Conservation (phyloP, 2,329 filamentous ascomycete species). For the Whalleya microplaca region DNA sequence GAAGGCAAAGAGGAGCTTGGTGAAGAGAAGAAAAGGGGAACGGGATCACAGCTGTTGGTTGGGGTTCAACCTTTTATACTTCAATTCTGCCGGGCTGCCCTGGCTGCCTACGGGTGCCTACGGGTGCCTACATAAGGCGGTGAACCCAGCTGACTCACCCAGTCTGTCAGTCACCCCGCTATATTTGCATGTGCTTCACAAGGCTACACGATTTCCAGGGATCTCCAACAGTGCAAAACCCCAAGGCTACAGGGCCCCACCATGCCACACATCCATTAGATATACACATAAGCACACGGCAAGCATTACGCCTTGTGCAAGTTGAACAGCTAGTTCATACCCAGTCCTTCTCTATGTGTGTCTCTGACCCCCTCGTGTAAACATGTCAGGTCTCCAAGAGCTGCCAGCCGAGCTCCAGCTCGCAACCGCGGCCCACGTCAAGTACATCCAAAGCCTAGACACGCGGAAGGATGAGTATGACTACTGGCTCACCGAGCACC, state of each 20-base stretch:
- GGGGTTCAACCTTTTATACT: not conserved
- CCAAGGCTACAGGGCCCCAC: not conserved
- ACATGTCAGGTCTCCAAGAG: slow-evolving; percentile 42
- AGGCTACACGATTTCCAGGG: not conserved
- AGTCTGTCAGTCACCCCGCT: not conserved
- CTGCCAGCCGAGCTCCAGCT: slow-evolving; percentile 49
- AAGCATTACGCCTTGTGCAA: not conserved
- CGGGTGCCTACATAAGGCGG: not conserved
- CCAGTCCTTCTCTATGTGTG: not conserved
- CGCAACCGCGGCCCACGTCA: slow-evolving; percentile 70
- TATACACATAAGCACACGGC: not conserved
- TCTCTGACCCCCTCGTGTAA: slow-evolving; percentile 22
- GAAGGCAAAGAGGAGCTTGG: slow-evolving; percentile 50
- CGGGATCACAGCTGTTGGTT: not conserved
- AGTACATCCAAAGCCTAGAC: slow-evolving; percentile 91
- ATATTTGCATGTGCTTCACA: not conserved
- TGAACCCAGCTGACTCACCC: not conserved
- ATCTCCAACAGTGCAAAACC: not conserved
- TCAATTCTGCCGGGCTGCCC: not conserved
- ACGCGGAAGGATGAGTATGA: slow-evolving; percentile 92
- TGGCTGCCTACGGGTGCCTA: no score
- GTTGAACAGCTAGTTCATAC: not conserved
- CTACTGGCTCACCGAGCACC: slow-evolving; percentile 97
- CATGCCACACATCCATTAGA: no score
- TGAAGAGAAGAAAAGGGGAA: slow-evolving; percentile 25